Conservation (phyloP, 192 early-diverging fungal genomes). For the Umbelopsis ramanniana region DNA sequence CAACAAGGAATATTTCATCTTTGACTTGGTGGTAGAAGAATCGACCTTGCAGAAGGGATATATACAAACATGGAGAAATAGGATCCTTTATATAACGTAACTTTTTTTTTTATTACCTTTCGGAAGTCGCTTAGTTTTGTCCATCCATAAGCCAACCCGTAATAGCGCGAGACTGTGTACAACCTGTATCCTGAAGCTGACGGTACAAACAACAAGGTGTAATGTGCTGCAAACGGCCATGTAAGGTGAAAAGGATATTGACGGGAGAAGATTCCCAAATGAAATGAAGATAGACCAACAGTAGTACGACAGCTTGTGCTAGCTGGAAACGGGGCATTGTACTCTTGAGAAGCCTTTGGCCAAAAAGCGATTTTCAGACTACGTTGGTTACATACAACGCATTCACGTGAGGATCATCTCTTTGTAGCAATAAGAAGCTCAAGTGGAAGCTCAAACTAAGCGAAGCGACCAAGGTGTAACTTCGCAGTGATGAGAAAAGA, state of each 20-base stretch:
- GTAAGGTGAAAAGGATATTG: neutral
- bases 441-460: neutral
- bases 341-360: neutral
- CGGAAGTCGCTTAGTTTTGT: neutral
- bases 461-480: neutral
- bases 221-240: neutral
- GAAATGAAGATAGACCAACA: neutral
- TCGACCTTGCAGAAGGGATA: neutral
- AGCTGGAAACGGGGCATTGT: conserved; percentile 9
- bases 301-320: neutral
- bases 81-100: too few species aligned
- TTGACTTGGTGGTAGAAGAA: neutral
- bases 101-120: too few species aligned
- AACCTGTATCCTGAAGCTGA: neutral
- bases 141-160: neutral
- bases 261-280: neutral
- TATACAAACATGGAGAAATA: too few species aligned
- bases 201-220: neutral
- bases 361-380: neutral
- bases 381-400: neutral
- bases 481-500: neutral
- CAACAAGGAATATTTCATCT: conserved; percentile 5
- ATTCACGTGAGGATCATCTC: neutral
- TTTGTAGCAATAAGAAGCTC: neutral
- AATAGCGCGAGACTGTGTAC: neutral